Evolutionary conservation across 164 flowering plant species (phyloP).

Genomic region (Macadamia integrifolia): DNA sequence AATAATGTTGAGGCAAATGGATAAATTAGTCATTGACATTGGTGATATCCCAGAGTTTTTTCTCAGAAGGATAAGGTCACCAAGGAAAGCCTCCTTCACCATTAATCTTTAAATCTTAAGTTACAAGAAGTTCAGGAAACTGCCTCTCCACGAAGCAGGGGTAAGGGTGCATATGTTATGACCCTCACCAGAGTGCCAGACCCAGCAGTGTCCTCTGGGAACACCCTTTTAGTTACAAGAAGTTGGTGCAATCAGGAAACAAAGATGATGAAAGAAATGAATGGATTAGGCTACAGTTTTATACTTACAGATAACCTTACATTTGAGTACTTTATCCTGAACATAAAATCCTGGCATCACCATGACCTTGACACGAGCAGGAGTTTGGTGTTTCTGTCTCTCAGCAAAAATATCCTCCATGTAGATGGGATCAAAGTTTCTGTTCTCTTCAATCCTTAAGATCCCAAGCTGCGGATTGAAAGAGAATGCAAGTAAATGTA

Average conservation of each 20-base stretch:
- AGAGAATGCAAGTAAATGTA: conserved; percentile 88
- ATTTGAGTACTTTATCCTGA: conserved; percentile 63
- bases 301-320: conserved; percentile 85
- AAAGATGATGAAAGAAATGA: conserved; percentile 3
- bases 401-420: conserved; percentile 76
- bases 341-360: conserved; percentile 97
- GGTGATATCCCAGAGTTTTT: no score
- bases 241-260: not conserved
- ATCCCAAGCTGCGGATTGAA: conserved; percentile 64
- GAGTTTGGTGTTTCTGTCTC: conserved; percentile 42
- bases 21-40: no score
- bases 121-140: no score
- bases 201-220: not conserved
- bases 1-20: no score
- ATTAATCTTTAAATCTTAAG: no score
- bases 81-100: no score
- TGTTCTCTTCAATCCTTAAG: conserved; percentile 74
- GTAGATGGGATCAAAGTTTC: conserved; percentile 57
- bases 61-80: no score
- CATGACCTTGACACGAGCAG: conserved; percentile 70
- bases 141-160: no score
- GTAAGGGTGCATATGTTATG: no score
- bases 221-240: not conserved
- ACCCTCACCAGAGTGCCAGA: no score
- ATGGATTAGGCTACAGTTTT: conserved; percentile 30